Evolutionary conservation across 1,284 basidiomycete genomes (phyloP).

Genomic region (Apiotrichum veenhuisii): DNA sequence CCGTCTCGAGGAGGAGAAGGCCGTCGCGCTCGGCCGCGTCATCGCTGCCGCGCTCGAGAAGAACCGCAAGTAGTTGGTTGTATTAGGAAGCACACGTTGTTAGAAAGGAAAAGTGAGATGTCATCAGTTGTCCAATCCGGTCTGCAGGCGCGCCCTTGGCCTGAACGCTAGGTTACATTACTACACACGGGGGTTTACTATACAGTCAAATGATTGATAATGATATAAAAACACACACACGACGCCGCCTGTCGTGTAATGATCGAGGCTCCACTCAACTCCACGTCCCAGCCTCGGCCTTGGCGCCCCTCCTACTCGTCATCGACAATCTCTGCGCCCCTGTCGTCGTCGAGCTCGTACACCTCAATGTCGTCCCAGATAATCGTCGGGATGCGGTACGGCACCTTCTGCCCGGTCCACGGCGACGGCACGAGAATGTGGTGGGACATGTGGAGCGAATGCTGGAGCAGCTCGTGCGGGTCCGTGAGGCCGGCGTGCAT

Average conservation of each 20-base stretch:
- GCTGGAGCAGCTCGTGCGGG: not conserved
- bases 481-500: not conserved
- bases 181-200: no score
- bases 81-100: no score
- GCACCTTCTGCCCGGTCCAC: not conserved
- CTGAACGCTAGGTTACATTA: no score
- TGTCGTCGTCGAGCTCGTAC: not conserved
- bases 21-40: conserved; percentile 30
- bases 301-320: not conserved
- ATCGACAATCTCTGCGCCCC: not conserved
- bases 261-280: no score
- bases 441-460: not conserved
- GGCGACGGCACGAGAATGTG: not conserved
- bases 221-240: no score
- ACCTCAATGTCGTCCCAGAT: not conserved
- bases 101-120: no score
- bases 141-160: no score
- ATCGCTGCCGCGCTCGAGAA: conserved; percentile 10
- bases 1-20: conserved; percentile 56
- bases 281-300: no score
- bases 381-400: not conserved
- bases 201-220: no score
- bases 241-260: no score
- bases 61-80: no score
- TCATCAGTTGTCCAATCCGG: no score